These are phyloP conservation scores for Anthracocystis panici-leucophaei DNA, from an alignment of 1,284 basidiomycete genomes.

Conservation along the genomic window DNA sequence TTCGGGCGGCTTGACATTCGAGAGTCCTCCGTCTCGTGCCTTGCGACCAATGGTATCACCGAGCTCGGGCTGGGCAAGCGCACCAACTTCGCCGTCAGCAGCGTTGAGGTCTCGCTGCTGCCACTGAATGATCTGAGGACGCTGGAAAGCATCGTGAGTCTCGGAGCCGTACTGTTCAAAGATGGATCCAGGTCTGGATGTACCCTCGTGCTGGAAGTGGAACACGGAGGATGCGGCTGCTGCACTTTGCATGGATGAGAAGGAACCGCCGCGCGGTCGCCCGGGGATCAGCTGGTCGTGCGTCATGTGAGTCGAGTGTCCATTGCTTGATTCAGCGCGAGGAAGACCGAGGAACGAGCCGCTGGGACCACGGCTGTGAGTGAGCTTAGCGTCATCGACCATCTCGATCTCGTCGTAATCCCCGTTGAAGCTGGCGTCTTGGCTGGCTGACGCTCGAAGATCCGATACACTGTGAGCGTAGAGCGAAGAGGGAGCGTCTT, in stretches of 20 bases:
- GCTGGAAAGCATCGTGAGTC: conserved; percentile 37
- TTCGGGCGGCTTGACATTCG: conserved; percentile 39
- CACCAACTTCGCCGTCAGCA: conserved; percentile 48
- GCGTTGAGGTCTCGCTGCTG: conserved; percentile 49
- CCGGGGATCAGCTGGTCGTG: conserved; percentile 20
- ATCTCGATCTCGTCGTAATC: conserved; percentile 41
- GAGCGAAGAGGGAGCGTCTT: conserved; percentile 15
- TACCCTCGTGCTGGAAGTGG: conserved; percentile 50
- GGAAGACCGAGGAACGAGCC: conserved; percentile 11
- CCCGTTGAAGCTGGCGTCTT: conserved; percentile 8
- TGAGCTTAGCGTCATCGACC: neutral
- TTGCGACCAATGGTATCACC: conserved; percentile 48
- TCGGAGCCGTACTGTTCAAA: conserved; percentile 33
- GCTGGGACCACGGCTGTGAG: neutral
- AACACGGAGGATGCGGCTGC: conserved; percentile 23
- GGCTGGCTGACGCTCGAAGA: conserved; percentile 11
- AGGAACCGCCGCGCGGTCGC: conserved; percentile 14
- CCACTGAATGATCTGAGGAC: conserved; percentile 58
- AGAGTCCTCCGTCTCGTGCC: conserved; percentile 33
- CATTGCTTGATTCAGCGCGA: conserved; percentile 8
- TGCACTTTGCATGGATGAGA: conserved; percentile 25
- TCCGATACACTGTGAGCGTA: conserved; percentile 21
- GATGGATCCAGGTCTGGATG: conserved; percentile 33
- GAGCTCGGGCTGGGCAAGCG: conserved; percentile 48
- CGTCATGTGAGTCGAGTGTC: conserved; percentile 21